Evolutionary conservation across 306 rosid genomes (phyloP).

Genomic region (Cucumis melo): DNA sequence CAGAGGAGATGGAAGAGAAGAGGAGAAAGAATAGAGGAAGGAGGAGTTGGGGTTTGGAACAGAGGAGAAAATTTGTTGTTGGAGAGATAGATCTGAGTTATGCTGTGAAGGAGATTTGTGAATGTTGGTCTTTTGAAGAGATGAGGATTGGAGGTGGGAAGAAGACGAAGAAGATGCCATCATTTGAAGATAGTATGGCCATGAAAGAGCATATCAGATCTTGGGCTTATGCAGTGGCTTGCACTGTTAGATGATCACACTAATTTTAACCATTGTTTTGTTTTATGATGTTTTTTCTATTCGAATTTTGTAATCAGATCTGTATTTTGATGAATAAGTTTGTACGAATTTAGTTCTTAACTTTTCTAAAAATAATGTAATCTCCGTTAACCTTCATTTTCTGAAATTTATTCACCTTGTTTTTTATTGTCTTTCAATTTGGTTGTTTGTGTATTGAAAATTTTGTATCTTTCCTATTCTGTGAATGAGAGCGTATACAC

Average conservation of each 20-base stretch:
- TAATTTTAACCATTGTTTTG: neutral
- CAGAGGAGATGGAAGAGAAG: neutral
- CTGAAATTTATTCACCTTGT: too few relatives aligned
- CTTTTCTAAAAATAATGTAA: too few relatives aligned
- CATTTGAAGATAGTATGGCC: slow-evolving; percentile 33
- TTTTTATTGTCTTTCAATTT: too few relatives aligned
- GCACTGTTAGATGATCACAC: slow-evolving; percentile 27
- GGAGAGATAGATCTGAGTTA: slow-evolving; percentile 22
- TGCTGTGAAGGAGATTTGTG: slow-evolving; percentile 8
- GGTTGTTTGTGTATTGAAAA: too few relatives aligned
- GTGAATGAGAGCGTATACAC: too few relatives aligned
- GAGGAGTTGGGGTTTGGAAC: neutral
- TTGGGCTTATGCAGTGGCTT: slow-evolving; percentile 71
- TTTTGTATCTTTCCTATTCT: too few relatives aligned
- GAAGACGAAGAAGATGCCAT: slow-evolving; percentile 19
- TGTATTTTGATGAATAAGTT: neutral
- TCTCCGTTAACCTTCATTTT: too few relatives aligned
- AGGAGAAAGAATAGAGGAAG: neutral
- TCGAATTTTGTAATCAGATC: neutral
- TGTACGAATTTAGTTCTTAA: too few relatives aligned
- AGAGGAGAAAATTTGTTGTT: slow-evolving; percentile 3
- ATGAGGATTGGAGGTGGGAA: neutral
- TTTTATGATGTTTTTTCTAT: neutral
- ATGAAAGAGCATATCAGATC: slow-evolving; percentile 65
- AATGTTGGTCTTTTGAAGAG: neutral